Evolutionary conservation across 176 grass and related monocot genomes (phyloP), one percentile per base, ranked within the genome.

Genomic region (Tuctoria greenei): DNA sequence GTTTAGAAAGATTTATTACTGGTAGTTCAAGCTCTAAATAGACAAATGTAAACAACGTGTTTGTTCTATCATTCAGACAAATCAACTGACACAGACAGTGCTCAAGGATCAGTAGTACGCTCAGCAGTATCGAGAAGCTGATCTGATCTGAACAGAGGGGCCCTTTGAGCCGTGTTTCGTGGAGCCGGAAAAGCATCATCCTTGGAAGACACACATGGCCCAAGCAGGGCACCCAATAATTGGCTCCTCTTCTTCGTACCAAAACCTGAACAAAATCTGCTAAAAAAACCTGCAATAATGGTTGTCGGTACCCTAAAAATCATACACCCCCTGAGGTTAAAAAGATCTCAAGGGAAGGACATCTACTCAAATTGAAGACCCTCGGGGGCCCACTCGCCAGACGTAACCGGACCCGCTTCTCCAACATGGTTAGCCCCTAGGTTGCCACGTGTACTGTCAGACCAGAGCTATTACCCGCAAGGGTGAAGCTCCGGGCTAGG

Each of bases 161-260:
- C 13, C 46, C 60, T 14, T 76, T 1, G 9, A 79, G 25, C 37
- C 69, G 39, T 18, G 80, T 79, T 78, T 83, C 61, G 18, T 71
- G 57, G 72, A 78, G 73, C 43, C 36, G 68, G 72, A 77, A 40
- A 77, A 31, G 27, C 20, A 37, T 63, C 34, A 52, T 71, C 82
- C 55, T 26, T 65, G 65, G 35, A 56, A 71, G 43, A 18, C 57
- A 43, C 9, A 36, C 38, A 39, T 43, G 82, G 15, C 69, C 55
- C 60, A 74, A 64, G 45, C 73, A 78, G 31, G 66, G 14, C 21
- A 16, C 37, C 49, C 75, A 88, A 88, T 70, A 88, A 88, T 84
- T 80, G 70, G 47, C 47, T 9, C 50, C 63, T 21, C 13, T 1
- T 82, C 58, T 42, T 60, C 51, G 14, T 15, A 67, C 43, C 61